Percentiles rank a stretch among this genome's conserved stretches.
Evolutionary conservation across 495 filamentous ascomycete species (phyloP).

Genomic region (Oidiodendron maius): DNA sequence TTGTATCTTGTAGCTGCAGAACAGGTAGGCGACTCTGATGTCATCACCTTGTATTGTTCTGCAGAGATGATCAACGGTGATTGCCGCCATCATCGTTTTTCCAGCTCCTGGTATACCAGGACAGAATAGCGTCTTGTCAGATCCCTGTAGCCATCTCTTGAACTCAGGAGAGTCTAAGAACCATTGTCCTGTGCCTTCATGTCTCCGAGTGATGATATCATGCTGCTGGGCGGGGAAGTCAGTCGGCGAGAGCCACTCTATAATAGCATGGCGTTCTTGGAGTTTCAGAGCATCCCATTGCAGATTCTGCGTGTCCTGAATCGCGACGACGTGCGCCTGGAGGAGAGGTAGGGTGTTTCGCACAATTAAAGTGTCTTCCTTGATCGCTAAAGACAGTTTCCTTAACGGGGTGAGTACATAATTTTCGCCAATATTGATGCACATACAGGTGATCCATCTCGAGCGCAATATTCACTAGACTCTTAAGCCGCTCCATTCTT

Average conservation of each 20-base stretch:
- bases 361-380: no score
- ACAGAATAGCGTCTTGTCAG: conserved; percentile 33
- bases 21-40: conserved; percentile 3
- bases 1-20: neutral
- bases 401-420: no score
- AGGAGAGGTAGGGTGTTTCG: no score
- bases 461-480: no score
- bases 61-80: neutral
- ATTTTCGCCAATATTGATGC: no score
- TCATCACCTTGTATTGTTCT: conserved; percentile 2
- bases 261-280: conserved; percentile 7
- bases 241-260: conserved; percentile 25
- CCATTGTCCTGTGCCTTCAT: conserved; percentile 12
- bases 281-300: conserved; percentile 1
- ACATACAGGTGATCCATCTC: no score
- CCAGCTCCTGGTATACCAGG: conserved; percentile 1
- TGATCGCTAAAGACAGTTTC: no score
- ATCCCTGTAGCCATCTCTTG: neutral
- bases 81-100: neutral
- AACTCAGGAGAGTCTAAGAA: conserved; percentile 24
- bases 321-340: no score
- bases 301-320: no score
- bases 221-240: conserved; percentile 29
- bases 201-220: conserved; percentile 26
- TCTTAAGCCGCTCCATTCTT: no score